These are phyloP conservation scores for Paraphoma chrysanthemicola DNA, from an alignment of 2,329 filamentous ascomycete species.

Conservation along the genomic window DNA sequence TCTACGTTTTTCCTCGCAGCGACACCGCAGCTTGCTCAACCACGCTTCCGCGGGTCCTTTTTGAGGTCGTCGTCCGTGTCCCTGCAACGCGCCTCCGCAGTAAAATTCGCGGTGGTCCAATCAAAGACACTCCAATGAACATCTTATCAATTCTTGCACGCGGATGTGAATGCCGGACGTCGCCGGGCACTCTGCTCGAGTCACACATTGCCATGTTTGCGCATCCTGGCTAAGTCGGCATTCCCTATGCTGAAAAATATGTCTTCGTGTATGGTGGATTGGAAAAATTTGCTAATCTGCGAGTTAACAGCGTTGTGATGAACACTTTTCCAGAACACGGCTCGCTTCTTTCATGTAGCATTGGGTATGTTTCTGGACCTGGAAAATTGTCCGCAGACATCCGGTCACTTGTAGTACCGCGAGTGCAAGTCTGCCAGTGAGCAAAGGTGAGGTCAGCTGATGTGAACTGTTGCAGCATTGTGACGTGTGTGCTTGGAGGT, in stretches of 20 bases:
- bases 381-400: too few relatives aligned
- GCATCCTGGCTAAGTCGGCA: conserved; percentile 22
- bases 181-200: conserved; percentile 24
- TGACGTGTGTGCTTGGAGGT: too few relatives aligned
- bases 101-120: conserved; percentile 17
- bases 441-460: too few relatives aligned
- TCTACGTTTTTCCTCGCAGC: conserved; percentile 14
- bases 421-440: too few relatives aligned
- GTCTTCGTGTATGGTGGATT: background rate
- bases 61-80: conserved; percentile 14
- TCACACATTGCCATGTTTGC: conserved; percentile 27
- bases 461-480: too few relatives aligned
- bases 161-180: conserved; percentile 23
- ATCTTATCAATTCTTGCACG: conserved; percentile 12
- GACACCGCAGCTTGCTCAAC: background rate
- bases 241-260: conserved; percentile 32
- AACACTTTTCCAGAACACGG: too few relatives aligned
- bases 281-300: background rate
- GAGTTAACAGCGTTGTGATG: background rate
- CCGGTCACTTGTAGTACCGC: too few relatives aligned
- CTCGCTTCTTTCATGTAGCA: too few relatives aligned
- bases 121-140: conserved; percentile 16
- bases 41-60: conserved; percentile 14
- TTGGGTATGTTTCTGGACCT: too few relatives aligned
- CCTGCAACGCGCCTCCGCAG: conserved; percentile 11